These are phyloP conservation scores for Glycyrrhiza uralensis DNA, from an alignment of 306 rosid genomes.

Conservation along the genomic window DNA sequence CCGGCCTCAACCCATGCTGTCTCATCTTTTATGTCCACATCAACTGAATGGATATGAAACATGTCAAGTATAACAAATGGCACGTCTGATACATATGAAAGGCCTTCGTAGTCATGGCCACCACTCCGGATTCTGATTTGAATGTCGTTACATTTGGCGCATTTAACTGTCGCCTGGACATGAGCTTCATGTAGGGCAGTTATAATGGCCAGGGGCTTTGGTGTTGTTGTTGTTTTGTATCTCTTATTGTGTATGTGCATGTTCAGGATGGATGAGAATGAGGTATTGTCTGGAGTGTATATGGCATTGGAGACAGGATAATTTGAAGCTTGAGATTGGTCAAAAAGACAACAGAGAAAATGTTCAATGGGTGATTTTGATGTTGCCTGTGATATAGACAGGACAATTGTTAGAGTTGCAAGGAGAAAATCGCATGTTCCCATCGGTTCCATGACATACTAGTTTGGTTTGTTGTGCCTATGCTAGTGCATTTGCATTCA, in stretches of 20 bases:
- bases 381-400: not conserved
- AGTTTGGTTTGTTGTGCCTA: not conserved
- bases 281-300: slow-evolving; percentile 15
- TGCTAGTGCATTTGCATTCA: not conserved
- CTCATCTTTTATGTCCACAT: not conserved
- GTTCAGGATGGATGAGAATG: slow-evolving; percentile 14
- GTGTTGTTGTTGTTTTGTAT: not conserved
- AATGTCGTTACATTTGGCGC: slow-evolving; percentile 9
- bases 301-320: not conserved
- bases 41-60: not conserved
- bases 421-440: not conserved
- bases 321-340: slow-evolving; percentile 3
- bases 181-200: slow-evolving; percentile 15
- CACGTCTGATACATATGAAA: slow-evolving; percentile 34
- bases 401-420: not conserved
- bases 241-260: slow-evolving; percentile 22
- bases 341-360: slow-evolving; percentile 25
- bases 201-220: slow-evolving; percentile 33
- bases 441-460: not conserved
- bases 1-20: slow-evolving; percentile 34
- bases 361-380: slow-evolving; percentile 11
- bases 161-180: slow-evolving; percentile 19
- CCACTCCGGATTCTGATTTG: slow-evolving; percentile 42
- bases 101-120: slow-evolving; percentile 37
- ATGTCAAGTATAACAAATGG: slow-evolving; percentile 35